Base-by-base conservation (phyloP, 1,139 yeast genomes). In the Lodderomyces jiufengensis region DNA sequence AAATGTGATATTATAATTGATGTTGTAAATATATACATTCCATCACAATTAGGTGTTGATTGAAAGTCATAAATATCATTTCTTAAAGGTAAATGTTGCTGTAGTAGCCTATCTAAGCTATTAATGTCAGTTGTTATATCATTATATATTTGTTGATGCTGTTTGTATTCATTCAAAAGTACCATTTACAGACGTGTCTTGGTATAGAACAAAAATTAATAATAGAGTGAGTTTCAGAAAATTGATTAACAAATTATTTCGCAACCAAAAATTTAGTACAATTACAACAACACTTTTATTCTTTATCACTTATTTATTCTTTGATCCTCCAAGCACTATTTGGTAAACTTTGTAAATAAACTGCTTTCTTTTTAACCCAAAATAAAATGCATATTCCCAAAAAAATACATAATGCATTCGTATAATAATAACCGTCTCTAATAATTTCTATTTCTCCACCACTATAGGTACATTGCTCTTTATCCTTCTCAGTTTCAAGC, bases 381-480 rank as follows among this genome's bases (percentile, higher is more conserved):
- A 78, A 67, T 55, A 83, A 85, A 12, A 88, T 64, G 1, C 69
- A n/a, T 9, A 82, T 41, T 1, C 97, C 97, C 28, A 84, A 42
- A 0, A 57, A 34, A 3, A 90, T 76, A 58, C 97, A 90, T 9
- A 87, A 40, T 5, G 76, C 41, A 53, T 87, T 90, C 34, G 95
- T 82, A 36, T 76, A 72, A 55, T 82, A 87, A 60, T 88, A 92
- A 0, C 98, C 98, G 58, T 92, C 98, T 39, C 76, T 68, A 1
- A 73, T 41, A 3, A 76, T 61, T 1, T 53, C 48, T 48, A 87
- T 77, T 3, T 42, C 44, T 0, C 96, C 96, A 1, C 79, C 80
- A 2, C 61, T 54, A 5, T 55, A 59, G 9, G 48, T 39, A 56
- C 95, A 86, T 38, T 60, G 49, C 21, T 65, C 65, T 49, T 75